Percentiles rank a stretch among this genome's conserved stretches.
Evolutionary conservation across 2,329 filamentous ascomycete species (phyloP).

Genomic region (Lachnellula arida): DNA sequence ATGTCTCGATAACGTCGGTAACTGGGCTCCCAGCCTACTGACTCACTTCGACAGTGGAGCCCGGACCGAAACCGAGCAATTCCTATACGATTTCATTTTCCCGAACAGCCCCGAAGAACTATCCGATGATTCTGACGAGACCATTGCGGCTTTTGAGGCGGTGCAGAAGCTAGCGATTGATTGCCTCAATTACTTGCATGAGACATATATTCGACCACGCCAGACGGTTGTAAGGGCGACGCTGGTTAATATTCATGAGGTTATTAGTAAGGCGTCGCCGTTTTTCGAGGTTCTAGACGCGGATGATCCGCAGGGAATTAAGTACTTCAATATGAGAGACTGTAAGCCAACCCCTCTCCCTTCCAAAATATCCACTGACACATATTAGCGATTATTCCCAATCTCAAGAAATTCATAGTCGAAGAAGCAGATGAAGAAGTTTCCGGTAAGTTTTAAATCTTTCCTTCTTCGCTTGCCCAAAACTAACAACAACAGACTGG

Average conservation of each 20-base stretch:
- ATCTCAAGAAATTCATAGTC: conserved; percentile 29
- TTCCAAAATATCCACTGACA: conserved; percentile 7
- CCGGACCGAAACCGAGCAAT: conserved; percentile 37
- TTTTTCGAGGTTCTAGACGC: conserved; percentile 24
- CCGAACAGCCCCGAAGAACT: conserved; percentile 10
- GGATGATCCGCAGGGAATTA: conserved; percentile 9
- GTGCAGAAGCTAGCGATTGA: conserved; percentile 24
- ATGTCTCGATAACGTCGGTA: conserved; percentile 38
- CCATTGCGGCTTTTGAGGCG: conserved; percentile 4
- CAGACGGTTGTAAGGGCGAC: conserved; percentile 25
- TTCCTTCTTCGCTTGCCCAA: not conserved
- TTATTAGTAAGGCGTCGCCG: conserved; percentile 22
- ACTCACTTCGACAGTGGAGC: conserved; percentile 44
- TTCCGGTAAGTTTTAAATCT: conserved; percentile 31
- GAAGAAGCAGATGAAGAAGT: conserved; percentile 36
- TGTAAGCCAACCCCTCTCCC: conserved; percentile 14
- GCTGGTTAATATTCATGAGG: conserved; percentile 23
- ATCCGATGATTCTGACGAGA: conserved; percentile 6
- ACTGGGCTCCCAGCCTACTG: conserved; percentile 49
- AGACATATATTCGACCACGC: conserved; percentile 25
- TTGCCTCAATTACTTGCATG: conserved; percentile 30
- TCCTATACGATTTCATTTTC: conserved; percentile 23
- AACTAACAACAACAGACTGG: conserved; percentile 26
- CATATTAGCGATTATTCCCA: conserved; percentile 24
- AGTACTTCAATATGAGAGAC: conserved; percentile 14